Conservation (phyloP, 495 filamentous ascomycete species). For the Talaromyces liani region DNA sequence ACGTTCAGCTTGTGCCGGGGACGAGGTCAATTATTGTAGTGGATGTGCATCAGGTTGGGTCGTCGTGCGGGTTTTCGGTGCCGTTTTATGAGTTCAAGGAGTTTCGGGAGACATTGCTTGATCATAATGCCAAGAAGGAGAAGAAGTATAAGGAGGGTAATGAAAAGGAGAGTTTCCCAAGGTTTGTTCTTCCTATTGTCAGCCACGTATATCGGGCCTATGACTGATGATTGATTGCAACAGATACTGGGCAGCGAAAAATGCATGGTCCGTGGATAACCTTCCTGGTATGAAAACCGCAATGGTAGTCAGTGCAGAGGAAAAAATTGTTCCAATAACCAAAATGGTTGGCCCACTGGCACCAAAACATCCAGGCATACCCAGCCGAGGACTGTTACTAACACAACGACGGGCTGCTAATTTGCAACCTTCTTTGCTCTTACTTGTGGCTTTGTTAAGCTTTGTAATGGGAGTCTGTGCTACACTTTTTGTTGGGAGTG, state of each 20-base stretch:
- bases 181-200: not conserved
- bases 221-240: not conserved
- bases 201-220: not conserved
- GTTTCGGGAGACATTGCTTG: slow-evolving; percentile 2
- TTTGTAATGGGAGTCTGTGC: not conserved
- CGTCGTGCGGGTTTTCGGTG: slow-evolving; percentile 13
- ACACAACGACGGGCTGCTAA: not conserved
- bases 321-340: not conserved
- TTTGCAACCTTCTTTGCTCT: not conserved
- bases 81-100: slow-evolving; percentile 9
- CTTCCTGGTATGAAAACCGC: slow-evolving; percentile 42
- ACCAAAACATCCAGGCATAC: slow-evolving; percentile 5
- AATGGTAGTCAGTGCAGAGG: slow-evolving; percentile 4
- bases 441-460: slow-evolving; percentile 4
- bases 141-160: slow-evolving; percentile 14
- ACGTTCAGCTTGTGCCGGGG: slow-evolving; percentile 31
- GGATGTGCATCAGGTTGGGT: slow-evolving; percentile 56
- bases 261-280: slow-evolving; percentile 45
- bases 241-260: slow-evolving; percentile 16
- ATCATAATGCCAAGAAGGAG: slow-evolving; percentile 8
- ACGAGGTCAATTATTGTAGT: slow-evolving; percentile 57
- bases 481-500: not conserved
- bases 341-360: slow-evolving; percentile 8
- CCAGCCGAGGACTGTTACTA: not conserved
- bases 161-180: slow-evolving; percentile 8